phyloP scores from a whole-genome alignment of 805 yeast species.

The Candida endomychidarum region DNA sequence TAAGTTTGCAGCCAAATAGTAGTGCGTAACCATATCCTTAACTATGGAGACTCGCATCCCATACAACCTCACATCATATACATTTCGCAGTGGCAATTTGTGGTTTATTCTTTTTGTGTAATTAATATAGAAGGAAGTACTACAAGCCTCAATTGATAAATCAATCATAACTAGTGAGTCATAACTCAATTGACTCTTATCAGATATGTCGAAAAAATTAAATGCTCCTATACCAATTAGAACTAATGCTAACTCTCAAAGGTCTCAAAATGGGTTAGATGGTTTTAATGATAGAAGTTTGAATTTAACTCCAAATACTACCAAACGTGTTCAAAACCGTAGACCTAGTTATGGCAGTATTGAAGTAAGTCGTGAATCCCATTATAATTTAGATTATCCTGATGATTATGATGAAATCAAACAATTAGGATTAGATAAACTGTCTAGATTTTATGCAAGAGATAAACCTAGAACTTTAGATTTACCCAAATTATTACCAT shows the following conservation, averaged over 20 bases:
- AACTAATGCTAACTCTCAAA: not conserved
- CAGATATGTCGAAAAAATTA: constrained; percentile 2
- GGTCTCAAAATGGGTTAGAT: constrained; percentile 5
- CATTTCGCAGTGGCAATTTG: not conserved
- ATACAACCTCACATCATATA: not conserved
- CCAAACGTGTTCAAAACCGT: constrained; percentile 19
- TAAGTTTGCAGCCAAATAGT: too few relatives aligned
- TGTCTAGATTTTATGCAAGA: constrained; percentile 39
- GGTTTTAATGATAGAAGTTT: not conserved
- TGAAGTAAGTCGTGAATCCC: constrained; percentile 28
- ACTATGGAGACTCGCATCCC: too few relatives aligned
- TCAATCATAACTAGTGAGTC: too few relatives aligned
- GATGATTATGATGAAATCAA: constrained; percentile 32
- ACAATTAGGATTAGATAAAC: constrained; percentile 30
- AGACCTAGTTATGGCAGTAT: constrained; percentile 34
- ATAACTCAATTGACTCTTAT: not conserved
- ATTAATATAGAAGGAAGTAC: not conserved
- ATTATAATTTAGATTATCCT: constrained; percentile 55
- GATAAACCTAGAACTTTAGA: constrained; percentile 41
- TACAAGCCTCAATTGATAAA: too few relatives aligned
- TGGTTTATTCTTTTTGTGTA: not conserved
- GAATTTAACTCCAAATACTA: constrained; percentile 25
- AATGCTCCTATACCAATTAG: constrained; percentile 14
- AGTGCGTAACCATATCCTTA: too few relatives aligned
- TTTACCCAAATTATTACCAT: constrained; percentile 60